Conservation (phyloP, 352 stramenopile genomes). For the Elongisporangium prolatum region DNA sequence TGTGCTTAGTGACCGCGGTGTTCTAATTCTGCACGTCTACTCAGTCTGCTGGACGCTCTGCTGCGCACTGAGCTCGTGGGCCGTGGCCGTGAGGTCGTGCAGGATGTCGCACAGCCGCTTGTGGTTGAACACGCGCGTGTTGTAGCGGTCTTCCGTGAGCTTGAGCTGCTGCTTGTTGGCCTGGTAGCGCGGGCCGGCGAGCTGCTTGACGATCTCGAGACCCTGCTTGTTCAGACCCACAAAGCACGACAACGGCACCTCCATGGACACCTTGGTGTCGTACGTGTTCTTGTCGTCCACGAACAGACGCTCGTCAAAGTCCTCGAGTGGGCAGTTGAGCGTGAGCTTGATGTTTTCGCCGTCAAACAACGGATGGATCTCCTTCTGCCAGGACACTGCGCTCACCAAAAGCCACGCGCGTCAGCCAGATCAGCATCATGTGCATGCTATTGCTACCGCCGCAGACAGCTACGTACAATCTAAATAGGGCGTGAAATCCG, state of each 20-base stretch:
- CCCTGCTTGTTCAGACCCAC: constrained; percentile 40
- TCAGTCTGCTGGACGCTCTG: constrained; percentile 15
- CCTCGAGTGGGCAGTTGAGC: constrained; percentile 74
- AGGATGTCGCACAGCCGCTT: constrained; percentile 83
- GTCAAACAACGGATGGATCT: constrained; percentile 78
- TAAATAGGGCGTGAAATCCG: constrained; percentile 69
- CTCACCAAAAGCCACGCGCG: not conserved
- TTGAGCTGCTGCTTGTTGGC: constrained; percentile 78
- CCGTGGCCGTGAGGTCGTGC: constrained; percentile 64
- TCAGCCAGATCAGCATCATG: not conserved
- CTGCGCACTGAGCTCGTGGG: constrained; percentile 54
- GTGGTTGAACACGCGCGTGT: constrained; percentile 77
- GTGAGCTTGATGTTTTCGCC: constrained; percentile 60
- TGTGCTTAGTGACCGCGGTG: constrained; percentile 10
- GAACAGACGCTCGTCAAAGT: constrained; percentile 81
- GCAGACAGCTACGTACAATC: constrained; percentile 30
- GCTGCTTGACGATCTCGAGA: constrained; percentile 57
- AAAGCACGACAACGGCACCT: constrained; percentile 70
- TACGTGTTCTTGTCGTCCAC: constrained; percentile 75
- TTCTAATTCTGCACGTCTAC: constrained; percentile 1
- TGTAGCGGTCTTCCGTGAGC: constrained; percentile 75
- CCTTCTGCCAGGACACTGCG: constrained; percentile 62
- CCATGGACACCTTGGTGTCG: constrained; percentile 79
- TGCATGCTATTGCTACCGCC: not conserved
- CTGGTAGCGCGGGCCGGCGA: constrained; percentile 71